Base-by-base conservation (phyloP, 768 basidiomycete genomes). In the Auriscalpium microsporum region DNA sequence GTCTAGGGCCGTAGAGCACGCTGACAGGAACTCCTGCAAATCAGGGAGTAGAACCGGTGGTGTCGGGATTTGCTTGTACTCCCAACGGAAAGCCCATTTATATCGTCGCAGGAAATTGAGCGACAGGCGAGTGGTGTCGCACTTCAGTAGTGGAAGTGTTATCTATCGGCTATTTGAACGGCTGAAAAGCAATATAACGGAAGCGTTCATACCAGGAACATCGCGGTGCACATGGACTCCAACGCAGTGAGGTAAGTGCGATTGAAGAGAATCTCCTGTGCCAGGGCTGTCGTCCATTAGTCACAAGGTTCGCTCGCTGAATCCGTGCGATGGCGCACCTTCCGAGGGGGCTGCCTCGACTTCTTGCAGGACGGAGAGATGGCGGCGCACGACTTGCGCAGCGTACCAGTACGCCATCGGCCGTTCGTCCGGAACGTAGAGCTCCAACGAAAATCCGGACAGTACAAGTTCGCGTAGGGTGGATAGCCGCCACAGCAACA, bases 371-470 rank as follows among this genome's bases (percentile, higher is more conserved):
- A 72, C 78, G 3, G 69, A 67, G 9, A 87, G 63, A 59, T 89
- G 83, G 21, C 68, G 68, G 17, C 83, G 79, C 1, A 85, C 69
- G 3, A 90, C 75, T 45, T 77, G 75, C 3, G 77, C 65, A 6
- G 74, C 71, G 63, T 87, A 87, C 84, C 87, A 90, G 68, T 91
- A 90, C 2, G 88, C 84, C 58, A 89, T 80, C 0, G 84, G 73
- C 36, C 73, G 78, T 63, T 93, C 90, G 45, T 86, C 79, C 1
- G 75, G 67, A 19, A 79, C 73, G 62, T 90, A 89, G 8, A 93
- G 67, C 46, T 87, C 85, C 19, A 90, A 68, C 66, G 91, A 87
- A 58, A 88, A 86, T 2, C 87, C 90, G 1, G 87, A 84, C 45
- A 85, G 71, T 5, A 90, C 67, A 13, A 93, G 73, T 59, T 92